These are phyloP conservation scores for Podila minutissima DNA, from an alignment of 192 early-diverging fungal genomes.

Conservation along the genomic window DNA sequence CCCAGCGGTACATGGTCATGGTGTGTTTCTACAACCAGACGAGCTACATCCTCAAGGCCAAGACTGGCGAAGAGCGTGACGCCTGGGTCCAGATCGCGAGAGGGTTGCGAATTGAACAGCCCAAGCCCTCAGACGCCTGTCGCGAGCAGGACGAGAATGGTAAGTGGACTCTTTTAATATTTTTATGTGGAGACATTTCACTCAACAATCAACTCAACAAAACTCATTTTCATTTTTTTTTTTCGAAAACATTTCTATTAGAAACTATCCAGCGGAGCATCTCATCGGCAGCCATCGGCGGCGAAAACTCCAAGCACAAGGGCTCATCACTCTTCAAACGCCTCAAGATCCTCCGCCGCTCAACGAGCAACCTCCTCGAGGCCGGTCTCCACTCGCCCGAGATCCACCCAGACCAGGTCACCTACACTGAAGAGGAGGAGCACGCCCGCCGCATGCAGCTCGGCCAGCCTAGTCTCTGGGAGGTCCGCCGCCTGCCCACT, in stretches of 20 bases:
- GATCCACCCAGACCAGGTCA: slow-evolving; percentile 36
- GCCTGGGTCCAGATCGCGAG: slow-evolving; percentile 32
- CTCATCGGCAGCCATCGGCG: not conserved
- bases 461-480: slow-evolving; percentile 36
- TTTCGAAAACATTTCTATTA: not conserved
- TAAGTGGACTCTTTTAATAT: not conserved
- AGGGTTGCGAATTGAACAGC: slow-evolving; percentile 26
- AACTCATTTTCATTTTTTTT: not conserved
- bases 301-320: slow-evolving; percentile 1
- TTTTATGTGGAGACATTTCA: too few species aligned
- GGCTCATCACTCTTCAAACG: slow-evolving; percentile 16
- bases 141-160: slow-evolving; percentile 33
- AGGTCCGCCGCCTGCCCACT: slow-evolving; percentile 27
- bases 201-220: not conserved
- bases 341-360: slow-evolving; percentile 13
- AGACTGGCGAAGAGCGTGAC: slow-evolving; percentile 21
- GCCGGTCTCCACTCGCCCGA: slow-evolving; percentile 15
- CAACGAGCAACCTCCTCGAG: not conserved
- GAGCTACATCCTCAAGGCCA: slow-evolving; percentile 33
- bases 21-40: slow-evolving; percentile 45
- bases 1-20: slow-evolving; percentile 43
- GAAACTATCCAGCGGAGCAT: slow-evolving; percentile 12
- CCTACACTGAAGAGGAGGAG: slow-evolving; percentile 22
- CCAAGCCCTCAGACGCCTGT: slow-evolving; percentile 37
- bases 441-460: slow-evolving; percentile 25